A percentile compares a stretch with the other conserved stretches of the same genome.
These are phyloP conservation scores for Oenanthe sinensis DNA, from an alignment of 129 eudicot species.

Conservation along the genomic window DNA sequence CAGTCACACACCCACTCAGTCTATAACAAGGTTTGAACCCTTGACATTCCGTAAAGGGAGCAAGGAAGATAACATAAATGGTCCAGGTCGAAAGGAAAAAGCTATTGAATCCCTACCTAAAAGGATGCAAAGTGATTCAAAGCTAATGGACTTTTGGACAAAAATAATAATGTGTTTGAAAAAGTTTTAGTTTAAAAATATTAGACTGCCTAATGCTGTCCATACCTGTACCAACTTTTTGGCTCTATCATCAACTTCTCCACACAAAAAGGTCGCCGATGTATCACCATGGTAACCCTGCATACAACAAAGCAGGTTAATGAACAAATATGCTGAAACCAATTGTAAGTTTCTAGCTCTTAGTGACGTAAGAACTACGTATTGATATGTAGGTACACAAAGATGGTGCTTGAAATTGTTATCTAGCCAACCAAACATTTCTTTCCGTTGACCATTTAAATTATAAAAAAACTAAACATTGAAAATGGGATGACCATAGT, in stretches of 20 bases:
- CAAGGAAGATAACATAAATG: not conserved
- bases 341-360: not conserved
- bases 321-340: not conserved
- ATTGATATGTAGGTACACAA: not conserved
- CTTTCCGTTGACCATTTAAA: not conserved
- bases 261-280: slow-evolving; percentile 82
- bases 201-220: not conserved
- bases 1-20: too few relatives aligned
- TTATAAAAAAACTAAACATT: not conserved
- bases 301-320: slow-evolving; percentile 13
- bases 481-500: not conserved
- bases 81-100: not conserved
- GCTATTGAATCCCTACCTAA: not conserved
- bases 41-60: not conserved
- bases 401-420: not conserved
- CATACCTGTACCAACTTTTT: slow-evolving; percentile 75
- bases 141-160: not conserved
- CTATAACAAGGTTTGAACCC: not conserved
- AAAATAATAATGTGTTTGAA: not conserved
- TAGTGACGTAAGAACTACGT: not conserved
- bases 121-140: not conserved
- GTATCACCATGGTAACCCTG: slow-evolving; percentile 99
- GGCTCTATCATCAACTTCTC: slow-evolving; percentile 70
- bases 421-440: not conserved
- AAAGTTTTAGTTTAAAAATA: not conserved